phyloP scores from a whole-genome alignment of 441 rosid genomes.

The Erodium moschatum region DNA sequence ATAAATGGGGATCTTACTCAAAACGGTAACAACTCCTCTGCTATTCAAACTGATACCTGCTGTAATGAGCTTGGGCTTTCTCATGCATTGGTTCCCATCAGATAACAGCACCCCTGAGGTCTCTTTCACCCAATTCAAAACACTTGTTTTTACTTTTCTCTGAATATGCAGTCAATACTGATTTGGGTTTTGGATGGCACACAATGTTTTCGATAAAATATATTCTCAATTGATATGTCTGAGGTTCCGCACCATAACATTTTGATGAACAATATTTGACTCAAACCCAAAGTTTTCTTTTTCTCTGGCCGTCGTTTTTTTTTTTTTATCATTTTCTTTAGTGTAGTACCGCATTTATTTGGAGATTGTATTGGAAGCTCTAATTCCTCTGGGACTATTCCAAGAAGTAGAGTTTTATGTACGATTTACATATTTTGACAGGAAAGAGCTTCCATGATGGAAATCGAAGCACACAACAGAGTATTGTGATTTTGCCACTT shows the following conservation, averaged over 20 bases:
- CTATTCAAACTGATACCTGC: conserved; percentile 5
- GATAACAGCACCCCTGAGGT: conserved; percentile 5
- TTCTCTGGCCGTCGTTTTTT: no score
- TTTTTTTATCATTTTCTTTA: no score
- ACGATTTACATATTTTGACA: background rate
- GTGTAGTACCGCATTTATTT: no score
- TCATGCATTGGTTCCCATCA: conserved; percentile 6
- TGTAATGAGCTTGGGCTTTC: background rate
- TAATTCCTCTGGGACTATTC: no score
- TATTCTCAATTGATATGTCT: background rate
- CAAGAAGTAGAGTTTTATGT: no score
- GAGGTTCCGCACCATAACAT: background rate
- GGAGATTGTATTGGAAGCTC: background rate
- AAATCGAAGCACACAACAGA: conserved; percentile 2
- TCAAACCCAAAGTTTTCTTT: background rate
- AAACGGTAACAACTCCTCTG: conserved; percentile 4
- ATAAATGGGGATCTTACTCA: background rate
- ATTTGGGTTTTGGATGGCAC: background rate
- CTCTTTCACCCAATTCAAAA: background rate
- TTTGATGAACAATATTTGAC: background rate
- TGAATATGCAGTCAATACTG: background rate
- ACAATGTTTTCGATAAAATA: background rate
- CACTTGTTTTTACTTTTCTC: no score
- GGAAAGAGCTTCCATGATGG: conserved; percentile 7
- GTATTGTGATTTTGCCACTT: background rate